Base-by-base conservation (phyloP, 2,329 filamentous ascomycete species). In the Dactylellina sp. region DNA sequence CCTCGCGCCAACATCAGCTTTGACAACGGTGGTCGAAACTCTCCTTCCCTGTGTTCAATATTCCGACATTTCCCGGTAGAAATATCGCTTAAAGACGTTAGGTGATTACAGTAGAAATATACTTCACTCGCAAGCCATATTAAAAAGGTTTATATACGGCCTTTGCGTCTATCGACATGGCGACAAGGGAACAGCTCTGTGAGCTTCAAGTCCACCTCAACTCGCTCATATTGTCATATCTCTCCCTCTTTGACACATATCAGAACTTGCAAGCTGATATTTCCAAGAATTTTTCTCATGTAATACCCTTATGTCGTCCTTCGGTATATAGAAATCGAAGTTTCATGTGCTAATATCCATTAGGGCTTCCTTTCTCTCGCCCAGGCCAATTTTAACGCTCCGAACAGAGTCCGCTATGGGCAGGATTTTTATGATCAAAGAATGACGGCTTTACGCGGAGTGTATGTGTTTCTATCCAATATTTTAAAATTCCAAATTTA, bases 381-480 rank as follows among this genome's bases (percentile, higher is more conserved):
- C 18, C 81, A 84, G 65, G 84, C 84, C 39, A 85, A 85, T 74
- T 83, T 83, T 72, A 81, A 81, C 28, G 82, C 81, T 71, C 80
- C 82, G 1, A 81, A 82, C 16, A 76, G 76, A 12, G 57, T 78
- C 11, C 79, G 79, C 24, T 79, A 80, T 14, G 84, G 84, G 12
- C 79, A 82, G 37, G 83, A 85, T 60, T 84, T 82, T 75, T 85
- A 84, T 70, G 84, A 85, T 78, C 82, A 82, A 49, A 79, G 84
- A 32, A 85, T 85, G 84, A 84, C 84, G 76, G 83, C 83, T 14
- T 81, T 79, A 20, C 79, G 79, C 68, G 81, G 77, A 68, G 79
- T 83, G 82, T 83, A 79, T 56, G 78, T 61, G 6, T 28, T 5
- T 22, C 20, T 11, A 12, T 32, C 42, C 20, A n/a, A 16, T 37